Evolutionary conservation across 129 eudicot species (phyloP).

Genomic region (Flaveria ramosissima): DNA sequence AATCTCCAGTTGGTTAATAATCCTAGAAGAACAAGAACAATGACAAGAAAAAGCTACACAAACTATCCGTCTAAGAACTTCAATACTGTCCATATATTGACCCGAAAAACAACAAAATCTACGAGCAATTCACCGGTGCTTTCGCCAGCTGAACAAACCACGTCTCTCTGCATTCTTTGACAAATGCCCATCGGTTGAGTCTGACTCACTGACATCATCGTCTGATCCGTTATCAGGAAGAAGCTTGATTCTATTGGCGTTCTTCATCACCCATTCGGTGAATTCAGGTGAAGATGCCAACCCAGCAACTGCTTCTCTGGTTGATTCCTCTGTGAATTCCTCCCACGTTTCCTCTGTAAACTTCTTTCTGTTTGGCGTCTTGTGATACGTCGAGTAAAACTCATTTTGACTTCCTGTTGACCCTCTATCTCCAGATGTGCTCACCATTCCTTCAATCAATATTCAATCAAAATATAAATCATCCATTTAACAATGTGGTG

Average conservation of each 20-base stretch:
- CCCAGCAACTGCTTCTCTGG: conserved; percentile 62
- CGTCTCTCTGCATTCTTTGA: conserved; percentile 42
- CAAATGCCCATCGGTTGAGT: conserved; percentile 62
- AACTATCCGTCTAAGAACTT: conserved; percentile 1
- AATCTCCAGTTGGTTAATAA: not conserved
- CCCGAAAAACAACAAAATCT: conserved; percentile 1
- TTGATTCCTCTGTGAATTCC: conserved; percentile 73
- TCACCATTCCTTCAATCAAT: conserved; percentile 38
- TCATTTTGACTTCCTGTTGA: conserved; percentile 32
- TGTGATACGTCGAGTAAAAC: conserved; percentile 72
- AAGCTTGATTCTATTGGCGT: conserved; percentile 62
- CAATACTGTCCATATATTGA: not conserved
- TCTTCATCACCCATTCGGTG: conserved; percentile 67
- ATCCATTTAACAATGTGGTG: not conserved
- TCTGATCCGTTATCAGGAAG: conserved; percentile 52
- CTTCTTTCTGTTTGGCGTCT: conserved; percentile 68
- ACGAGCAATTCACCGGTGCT: not conserved
- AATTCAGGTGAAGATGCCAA: conserved; percentile 78
- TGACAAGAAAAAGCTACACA: conserved; percentile 18
- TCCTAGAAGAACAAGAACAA: conserved; percentile 3
- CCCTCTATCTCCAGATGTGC: conserved; percentile 36
- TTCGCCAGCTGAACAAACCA: conserved; percentile 53
- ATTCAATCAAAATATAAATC: conserved; percentile 10
- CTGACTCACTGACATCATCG: conserved; percentile 56
- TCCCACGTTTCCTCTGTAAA: conserved; percentile 73